Percentiles rank a stretch among this genome's conserved stretches.
phyloP scores from a whole-genome alignment of 352 stramenopile species.

The Thraustochytrium striatum region DNA sequence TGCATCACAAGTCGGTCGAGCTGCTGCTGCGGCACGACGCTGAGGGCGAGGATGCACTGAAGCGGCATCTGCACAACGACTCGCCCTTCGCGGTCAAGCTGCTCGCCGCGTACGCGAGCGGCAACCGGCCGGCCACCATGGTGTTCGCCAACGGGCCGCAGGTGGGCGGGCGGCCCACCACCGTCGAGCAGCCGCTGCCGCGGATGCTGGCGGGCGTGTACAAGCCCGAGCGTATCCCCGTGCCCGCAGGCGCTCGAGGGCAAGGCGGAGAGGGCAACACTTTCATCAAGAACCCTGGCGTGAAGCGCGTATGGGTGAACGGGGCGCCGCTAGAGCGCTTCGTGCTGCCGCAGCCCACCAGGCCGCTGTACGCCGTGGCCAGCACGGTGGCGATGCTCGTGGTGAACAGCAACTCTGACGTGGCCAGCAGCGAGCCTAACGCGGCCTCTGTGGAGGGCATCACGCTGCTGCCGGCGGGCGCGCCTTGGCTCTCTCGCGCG shows the following conservation, averaged over 20 bases:
- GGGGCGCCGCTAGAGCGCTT: not conserved
- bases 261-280: constrained; percentile 6
- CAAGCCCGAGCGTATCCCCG: not conserved
- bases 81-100: not conserved
- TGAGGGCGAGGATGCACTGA: not conserved
- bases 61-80: not conserved
- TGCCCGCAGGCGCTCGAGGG: not conserved
- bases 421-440: not conserved
- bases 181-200: not conserved
- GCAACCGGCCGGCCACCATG: not conserved
- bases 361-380: not conserved
- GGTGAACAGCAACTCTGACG: too few species aligned
- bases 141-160: not conserved
- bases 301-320: not conserved
- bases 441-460: not conserved
- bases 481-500: not conserved
- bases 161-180: not conserved
- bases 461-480: not conserved
- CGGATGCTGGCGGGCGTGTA: not conserved
- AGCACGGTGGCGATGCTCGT: too few species aligned
- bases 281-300: not conserved
- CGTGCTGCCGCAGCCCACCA: not conserved
- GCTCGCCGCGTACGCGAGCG: not conserved
- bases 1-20: too few species aligned
- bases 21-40: not conserved